Conservation (phyloP, 2,329 filamentous ascomycete genomes). For the Xylariaceae sp. region DNA sequence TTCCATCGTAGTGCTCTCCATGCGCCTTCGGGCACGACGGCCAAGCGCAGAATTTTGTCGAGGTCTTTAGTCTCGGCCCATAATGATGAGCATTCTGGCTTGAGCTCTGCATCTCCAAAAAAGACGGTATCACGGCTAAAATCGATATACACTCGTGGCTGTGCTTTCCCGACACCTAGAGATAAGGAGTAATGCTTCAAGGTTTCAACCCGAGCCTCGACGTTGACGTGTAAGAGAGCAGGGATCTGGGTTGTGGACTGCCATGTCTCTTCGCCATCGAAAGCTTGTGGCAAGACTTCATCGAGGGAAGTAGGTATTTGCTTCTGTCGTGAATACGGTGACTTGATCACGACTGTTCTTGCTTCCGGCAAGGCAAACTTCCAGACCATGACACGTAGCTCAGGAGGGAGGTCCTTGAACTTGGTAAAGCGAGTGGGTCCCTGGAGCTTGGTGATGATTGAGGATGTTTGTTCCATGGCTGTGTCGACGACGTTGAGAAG, state of each 20-base stretch:
- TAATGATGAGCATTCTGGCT: constrained; percentile 37
- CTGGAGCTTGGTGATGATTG: constrained; percentile 22
- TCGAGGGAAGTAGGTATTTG: constrained; percentile 36
- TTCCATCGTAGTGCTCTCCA: constrained; percentile 42
- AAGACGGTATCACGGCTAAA: constrained; percentile 43
- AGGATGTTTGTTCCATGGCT: constrained; percentile 36
- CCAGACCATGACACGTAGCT: constrained; percentile 45
- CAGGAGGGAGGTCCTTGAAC: constrained; percentile 43
- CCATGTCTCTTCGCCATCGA: constrained; percentile 37
- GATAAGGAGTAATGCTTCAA: constrained; percentile 42
- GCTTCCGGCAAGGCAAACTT: constrained; percentile 41
- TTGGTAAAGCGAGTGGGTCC: constrained; percentile 34
- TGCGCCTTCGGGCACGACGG: constrained; percentile 43
- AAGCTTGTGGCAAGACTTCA: constrained; percentile 29
- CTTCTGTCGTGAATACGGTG: constrained; percentile 29
- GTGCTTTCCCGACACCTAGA: constrained; percentile 33
- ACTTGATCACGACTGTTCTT: constrained; percentile 40
- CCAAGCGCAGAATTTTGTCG: constrained; percentile 36
- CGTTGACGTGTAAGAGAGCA: constrained; percentile 43
- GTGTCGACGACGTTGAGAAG: constrained; percentile 32
- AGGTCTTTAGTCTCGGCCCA: constrained; percentile 40
- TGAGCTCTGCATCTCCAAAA: constrained; percentile 40
- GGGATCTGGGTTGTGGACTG: constrained; percentile 41
- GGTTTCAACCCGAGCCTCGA: constrained; percentile 43
- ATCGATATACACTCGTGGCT: constrained; percentile 42